Evolutionary conservation across 2,329 filamentous ascomycete species (phyloP).

Genomic region (Lecanoromycetidae sp.): DNA sequence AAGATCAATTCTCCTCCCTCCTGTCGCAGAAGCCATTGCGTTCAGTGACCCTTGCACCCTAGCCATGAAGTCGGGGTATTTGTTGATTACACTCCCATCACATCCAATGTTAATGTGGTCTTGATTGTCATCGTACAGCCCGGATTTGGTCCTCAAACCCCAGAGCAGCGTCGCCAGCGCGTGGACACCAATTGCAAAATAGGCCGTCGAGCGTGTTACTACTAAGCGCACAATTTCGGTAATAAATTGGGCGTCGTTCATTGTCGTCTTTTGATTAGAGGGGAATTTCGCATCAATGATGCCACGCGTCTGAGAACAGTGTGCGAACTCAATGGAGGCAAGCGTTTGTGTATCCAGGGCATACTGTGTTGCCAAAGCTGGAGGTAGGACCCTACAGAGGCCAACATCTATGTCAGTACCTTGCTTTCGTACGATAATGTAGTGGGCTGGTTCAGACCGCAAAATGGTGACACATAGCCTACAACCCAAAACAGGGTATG

Average conservation of each 20-base stretch:
- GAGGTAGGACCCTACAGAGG: no score
- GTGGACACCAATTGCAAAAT: slow-evolving; percentile 51
- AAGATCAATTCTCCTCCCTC: slow-evolving; percentile 6
- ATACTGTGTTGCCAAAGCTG: no score
- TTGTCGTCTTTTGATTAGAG: slow-evolving; percentile 33
- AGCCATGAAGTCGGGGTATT: slow-evolving; percentile 37
- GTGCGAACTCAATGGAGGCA: slow-evolving; percentile 41
- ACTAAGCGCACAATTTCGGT: slow-evolving; percentile 41
- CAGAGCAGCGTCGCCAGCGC: slow-evolving; percentile 43
- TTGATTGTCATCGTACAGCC: not conserved
- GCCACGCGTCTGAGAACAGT: slow-evolving; percentile 29
- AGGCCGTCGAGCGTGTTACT: slow-evolving; percentile 47
- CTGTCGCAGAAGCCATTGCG: slow-evolving; percentile 25
- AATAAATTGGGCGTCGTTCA: slow-evolving; percentile 44
- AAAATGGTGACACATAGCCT: no score
- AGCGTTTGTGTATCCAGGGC: slow-evolving; percentile 48
- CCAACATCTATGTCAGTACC: no score
- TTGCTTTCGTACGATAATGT: no score
- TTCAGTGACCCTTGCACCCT: slow-evolving; percentile 34
- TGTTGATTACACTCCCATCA: slow-evolving; percentile 41
- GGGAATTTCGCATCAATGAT: slow-evolving; percentile 42
- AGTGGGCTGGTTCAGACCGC: no score
- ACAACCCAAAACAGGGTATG: no score
- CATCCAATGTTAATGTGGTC: slow-evolving; percentile 36
- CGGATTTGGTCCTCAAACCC: slow-evolving; percentile 19